Evolutionary conservation across 2,329 filamentous ascomycete species (phyloP).

Genomic region (Fusarium foetens): DNA sequence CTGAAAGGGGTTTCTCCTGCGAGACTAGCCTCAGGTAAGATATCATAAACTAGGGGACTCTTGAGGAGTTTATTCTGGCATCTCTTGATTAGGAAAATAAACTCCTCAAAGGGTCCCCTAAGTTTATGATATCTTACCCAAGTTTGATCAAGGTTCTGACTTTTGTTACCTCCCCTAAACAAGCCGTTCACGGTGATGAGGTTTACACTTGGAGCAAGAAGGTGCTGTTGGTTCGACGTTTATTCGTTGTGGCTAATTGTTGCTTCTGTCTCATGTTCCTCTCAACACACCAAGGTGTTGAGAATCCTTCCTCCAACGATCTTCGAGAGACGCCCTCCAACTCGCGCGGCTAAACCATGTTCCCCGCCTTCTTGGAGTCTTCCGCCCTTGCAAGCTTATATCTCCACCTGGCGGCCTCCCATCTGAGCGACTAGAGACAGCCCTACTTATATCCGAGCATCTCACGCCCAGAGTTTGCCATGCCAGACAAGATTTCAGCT

Average conservation of each 20-base stretch:
- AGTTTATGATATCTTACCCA: background rate
- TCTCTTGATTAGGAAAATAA: no score
- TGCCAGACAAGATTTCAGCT: background rate
- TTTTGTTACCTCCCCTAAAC: background rate
- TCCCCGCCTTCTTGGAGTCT: conserved; percentile 8
- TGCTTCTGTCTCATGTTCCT: background rate
- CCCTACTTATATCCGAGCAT: conserved; percentile 20
- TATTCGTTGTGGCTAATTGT: conserved; percentile 9
- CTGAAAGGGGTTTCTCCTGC: background rate
- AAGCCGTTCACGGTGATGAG: background rate
- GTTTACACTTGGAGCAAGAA: background rate
- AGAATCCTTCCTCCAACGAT: background rate
- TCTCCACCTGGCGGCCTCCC: conserved; percentile 32
- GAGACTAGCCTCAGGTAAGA: background rate
- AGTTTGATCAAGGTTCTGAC: background rate
- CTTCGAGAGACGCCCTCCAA: conserved; percentile 4
- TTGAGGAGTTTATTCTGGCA: background rate
- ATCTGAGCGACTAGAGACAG: conserved; percentile 3
- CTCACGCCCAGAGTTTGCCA: background rate
- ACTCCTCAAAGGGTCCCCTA: rapidly evolving
- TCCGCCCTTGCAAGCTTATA: background rate
- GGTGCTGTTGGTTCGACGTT: background rate
- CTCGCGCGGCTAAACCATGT: conserved; percentile 8
- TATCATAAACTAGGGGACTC: background rate
- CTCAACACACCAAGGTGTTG: background rate